Evolutionary conservation across 176 grass and related monocot species (phyloP), one percentile per base, ranked within the genome.

Genomic region (Oryza nivara): DNA sequence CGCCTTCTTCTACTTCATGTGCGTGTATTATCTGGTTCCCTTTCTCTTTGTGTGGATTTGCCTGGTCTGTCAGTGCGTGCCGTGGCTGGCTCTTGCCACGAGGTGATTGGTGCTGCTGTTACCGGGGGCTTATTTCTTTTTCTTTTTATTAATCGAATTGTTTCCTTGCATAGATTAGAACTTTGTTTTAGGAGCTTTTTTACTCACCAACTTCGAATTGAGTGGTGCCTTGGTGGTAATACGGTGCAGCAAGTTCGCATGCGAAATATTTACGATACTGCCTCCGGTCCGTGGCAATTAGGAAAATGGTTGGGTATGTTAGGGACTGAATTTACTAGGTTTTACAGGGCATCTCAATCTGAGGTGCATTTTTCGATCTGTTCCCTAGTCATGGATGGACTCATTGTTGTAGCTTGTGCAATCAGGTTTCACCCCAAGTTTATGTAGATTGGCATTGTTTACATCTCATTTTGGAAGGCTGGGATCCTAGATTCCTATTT

Each of bases 1-100:
- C 14, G 96, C 96, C 76, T 98, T 98, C 91, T 98, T 98, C 93
- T 98, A 72, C 67, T 98, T 86, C 84, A 81, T 98, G 96, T 97
- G n/a, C 20, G 91, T 30, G 76, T 16, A 15, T 20, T 20, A 11
- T 28, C 25, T 1, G 16, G 45, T 44, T 60, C 10, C 15, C 36
- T 32, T 32, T 28, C 15, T 71, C 30, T 69, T 7, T 16, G 8
- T 32, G 4, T 22, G 46, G 49, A 45, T 22, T 69, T 40, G 15
- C 11, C 67, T 22, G 1, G 13, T 28, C 12, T 20, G 40, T 14
- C 75, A 3, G 41, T 85, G 5, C 3, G 4, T 36, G 35, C 35
- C 0, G 8, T 47, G 28, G n/a, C 68, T 63, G 69, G 69, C 44
- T 65, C 30, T 25, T 3, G 15, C 63, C 0, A 7, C 11, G 61